Percentiles rank a stretch among this genome's conserved stretches.
These are phyloP conservation scores for Tephrocybe sp. DNA, from an alignment of 768 basidiomycete genomes.

Conservation along the genomic window DNA sequence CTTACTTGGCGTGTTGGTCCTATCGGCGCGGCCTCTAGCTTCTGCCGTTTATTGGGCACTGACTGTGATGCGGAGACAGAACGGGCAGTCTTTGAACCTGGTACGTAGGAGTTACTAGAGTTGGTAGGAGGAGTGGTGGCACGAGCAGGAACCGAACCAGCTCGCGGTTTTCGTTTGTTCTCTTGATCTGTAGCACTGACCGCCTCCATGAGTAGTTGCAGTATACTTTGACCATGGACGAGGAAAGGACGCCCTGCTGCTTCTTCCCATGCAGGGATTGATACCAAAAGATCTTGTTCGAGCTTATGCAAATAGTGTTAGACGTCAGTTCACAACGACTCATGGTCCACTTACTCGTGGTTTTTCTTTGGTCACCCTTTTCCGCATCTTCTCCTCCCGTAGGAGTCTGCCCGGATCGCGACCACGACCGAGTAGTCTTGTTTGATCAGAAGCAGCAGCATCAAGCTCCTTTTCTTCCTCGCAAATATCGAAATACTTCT, in stretches of 20 bases:
- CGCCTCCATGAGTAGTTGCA: conserved; percentile 74
- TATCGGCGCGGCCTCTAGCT: conserved; percentile 36
- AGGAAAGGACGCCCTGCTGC: conserved; percentile 72
- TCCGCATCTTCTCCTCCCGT: conserved; percentile 96
- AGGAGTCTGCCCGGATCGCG: conserved; percentile 84
- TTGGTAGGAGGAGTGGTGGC: conserved; percentile 58
- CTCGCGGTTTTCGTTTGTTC: conserved; percentile 61
- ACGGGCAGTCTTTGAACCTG: conserved; percentile 45
- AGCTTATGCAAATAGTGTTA: conserved; percentile 45
- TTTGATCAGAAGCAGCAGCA: conserved; percentile 76
- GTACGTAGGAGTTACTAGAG: conserved; percentile 39
- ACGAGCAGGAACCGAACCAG: conserved; percentile 60
- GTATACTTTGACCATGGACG: conserved; percentile 79
- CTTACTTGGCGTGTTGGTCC: conserved; percentile 17
- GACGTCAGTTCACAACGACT: neutral
- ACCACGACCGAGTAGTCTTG: conserved; percentile 76
- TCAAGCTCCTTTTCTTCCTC: conserved; percentile 88
- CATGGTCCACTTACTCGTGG: conserved; percentile 67
- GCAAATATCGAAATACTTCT: conserved; percentile 89
- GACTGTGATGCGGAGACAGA: conserved; percentile 55
- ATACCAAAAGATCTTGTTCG: conserved; percentile 78
- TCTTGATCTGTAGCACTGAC: conserved; percentile 76
- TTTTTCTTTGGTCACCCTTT: conserved; percentile 89
- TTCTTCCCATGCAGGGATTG: conserved; percentile 87
- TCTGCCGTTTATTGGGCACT: conserved; percentile 62